Conservation (phyloP, 257 asterid species). For the Coffea canephora region DNA sequence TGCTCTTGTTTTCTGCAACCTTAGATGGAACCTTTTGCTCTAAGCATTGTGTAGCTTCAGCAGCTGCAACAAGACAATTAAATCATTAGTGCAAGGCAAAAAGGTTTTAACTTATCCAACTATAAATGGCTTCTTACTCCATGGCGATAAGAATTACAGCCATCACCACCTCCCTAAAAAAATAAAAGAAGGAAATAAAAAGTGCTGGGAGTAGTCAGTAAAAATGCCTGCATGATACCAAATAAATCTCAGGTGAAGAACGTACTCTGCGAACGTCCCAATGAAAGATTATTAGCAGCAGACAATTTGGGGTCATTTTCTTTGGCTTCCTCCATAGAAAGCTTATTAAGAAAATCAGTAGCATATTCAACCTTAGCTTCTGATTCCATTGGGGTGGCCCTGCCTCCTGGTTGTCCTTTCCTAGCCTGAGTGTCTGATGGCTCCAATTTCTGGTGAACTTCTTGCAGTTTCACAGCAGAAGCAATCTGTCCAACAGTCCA, state of each 20-base stretch:
- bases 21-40: conserved; percentile 10
- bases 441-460: conserved; percentile 12
- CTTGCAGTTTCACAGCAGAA: conserved; percentile 7
- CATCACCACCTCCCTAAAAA: background rate
- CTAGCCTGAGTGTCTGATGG: background rate
- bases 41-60: conserved; percentile 5
- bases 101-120: background rate
- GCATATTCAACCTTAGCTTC: conserved; percentile 13
- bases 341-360: conserved; percentile 26
- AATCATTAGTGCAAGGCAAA: conserved; percentile 3
- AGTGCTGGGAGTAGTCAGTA: background rate
- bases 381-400: conserved; percentile 10
- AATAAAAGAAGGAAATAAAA: too few relatives aligned
- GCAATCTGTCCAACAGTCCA: conserved; percentile 14
- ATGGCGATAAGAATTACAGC: too few relatives aligned
- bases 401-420: conserved; percentile 13
- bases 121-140: background rate
- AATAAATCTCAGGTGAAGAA: background rate
- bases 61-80: conserved; percentile 6
- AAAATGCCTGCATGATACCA: background rate
- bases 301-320: conserved; percentile 13
- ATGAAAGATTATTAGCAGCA: conserved; percentile 1
- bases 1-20: conserved; percentile 18
- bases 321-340: conserved; percentile 9
- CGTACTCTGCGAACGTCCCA: conserved; percentile 23